A percentile compares a stretch with the other conserved stretches of the same genome.
phyloP scores from a whole-genome alignment of 108 stramenopile genomes.

The Conticribra weissflogii region DNA sequence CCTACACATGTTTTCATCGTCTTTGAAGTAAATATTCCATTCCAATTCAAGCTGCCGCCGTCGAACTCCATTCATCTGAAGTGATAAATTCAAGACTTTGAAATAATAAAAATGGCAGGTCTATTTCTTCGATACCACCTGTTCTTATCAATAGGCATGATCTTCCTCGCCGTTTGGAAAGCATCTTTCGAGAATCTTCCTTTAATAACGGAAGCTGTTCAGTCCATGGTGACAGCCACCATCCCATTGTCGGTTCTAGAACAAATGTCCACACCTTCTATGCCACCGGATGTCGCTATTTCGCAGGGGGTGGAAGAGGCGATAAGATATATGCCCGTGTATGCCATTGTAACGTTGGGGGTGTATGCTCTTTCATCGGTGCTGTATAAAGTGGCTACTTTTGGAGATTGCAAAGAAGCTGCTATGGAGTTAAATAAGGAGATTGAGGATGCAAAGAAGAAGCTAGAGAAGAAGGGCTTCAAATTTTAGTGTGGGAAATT shows the following conservation, averaged over 20 bases:
- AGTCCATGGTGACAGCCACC: neutral
- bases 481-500: slow-evolving; percentile 10
- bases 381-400: slow-evolving; percentile 49
- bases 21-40: neutral
- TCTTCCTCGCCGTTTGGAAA: slow-evolving; percentile 62
- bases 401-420: slow-evolving; percentile 74
- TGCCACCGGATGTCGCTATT: neutral
- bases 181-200: slow-evolving; percentile 23
- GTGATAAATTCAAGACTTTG: neutral
- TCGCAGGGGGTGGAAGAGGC: slow-evolving; percentile 14
- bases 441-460: slow-evolving; percentile 68
- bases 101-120: neutral
- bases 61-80: neutral
- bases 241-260: neutral
- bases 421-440: slow-evolving; percentile 62
- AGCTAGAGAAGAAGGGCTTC: slow-evolving; percentile 63
- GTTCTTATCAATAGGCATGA: slow-evolving; percentile 50
- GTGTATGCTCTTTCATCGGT: slow-evolving; percentile 71
- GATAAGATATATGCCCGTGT: slow-evolving; percentile 64
- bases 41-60: neutral
- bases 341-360: slow-evolving; percentile 57
- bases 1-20: neutral
- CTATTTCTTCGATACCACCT: slow-evolving; percentile 68
- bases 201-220: neutral
- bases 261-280: neutral